Evolutionary conservation across 2,329 filamentous ascomycete genomes (phyloP).

Genomic region (Hymenoscyphus scutula): DNA sequence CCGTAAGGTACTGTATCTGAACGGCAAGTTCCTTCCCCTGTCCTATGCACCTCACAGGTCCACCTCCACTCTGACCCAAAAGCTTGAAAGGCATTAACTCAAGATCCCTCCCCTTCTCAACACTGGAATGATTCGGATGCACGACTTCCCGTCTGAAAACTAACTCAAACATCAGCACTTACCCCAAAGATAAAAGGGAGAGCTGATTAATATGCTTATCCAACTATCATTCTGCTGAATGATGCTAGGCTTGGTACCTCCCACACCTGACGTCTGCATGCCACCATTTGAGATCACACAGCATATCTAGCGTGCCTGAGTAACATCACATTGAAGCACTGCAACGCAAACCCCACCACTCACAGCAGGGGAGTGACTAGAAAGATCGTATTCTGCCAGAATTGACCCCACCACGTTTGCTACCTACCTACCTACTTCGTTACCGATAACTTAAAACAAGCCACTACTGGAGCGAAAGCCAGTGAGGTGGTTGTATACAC

Average conservation of each 20-base stretch:
- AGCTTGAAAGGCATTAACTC: neutral
- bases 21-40: neutral
- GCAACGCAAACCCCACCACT: neutral
- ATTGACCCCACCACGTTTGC: neutral
- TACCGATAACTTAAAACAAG: conserved; percentile 1
- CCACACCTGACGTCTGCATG: neutral
- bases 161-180: neutral
- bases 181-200: neutral
- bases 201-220: neutral
- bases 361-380: neutral
- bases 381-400: neutral
- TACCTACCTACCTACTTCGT: conserved; percentile 2
- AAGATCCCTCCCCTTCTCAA: neutral
- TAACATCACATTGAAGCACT: neutral
- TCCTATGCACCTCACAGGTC: neutral
- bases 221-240: neutral
- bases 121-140: neutral
- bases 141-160: neutral
- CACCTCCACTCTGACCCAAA: neutral
- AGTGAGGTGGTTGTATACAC: neutral
- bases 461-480: neutral
- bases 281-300: neutral
- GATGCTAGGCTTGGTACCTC: neutral
- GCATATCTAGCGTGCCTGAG: neutral
- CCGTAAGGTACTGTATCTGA: too few relatives aligned